Conservation (phyloP, 2,329 filamentous ascomycete genomes). For the Fusarium papillatum region DNA sequence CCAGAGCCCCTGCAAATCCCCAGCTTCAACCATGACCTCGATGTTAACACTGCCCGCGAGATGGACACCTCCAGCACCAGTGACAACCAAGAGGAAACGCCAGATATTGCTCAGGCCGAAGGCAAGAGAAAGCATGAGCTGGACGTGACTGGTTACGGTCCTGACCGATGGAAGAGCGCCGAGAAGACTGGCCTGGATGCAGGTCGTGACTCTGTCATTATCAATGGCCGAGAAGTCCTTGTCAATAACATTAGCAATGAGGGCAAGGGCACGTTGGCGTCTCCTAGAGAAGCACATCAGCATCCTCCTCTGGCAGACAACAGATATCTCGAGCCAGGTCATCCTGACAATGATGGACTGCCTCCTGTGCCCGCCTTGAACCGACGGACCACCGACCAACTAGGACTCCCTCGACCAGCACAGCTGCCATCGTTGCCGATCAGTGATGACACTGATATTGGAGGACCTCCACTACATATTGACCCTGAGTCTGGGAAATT, state of each 20-base stretch:
- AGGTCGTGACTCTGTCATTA: slow-evolving; percentile 79
- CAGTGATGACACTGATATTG: slow-evolving; percentile 85
- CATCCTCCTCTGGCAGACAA: slow-evolving; percentile 44
- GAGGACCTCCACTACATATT: slow-evolving; percentile 75
- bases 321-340: slow-evolving; percentile 48
- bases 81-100: slow-evolving; percentile 9
- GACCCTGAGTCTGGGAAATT: slow-evolving; percentile 65
- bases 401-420: slow-evolving; percentile 76
- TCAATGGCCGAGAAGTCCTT: slow-evolving; percentile 80
- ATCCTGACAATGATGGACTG: slow-evolving; percentile 60
- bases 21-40: slow-evolving; percentile 81
- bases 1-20: slow-evolving; percentile 41
- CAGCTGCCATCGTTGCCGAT: slow-evolving; percentile 79
- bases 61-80: slow-evolving; percentile 48
- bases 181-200: slow-evolving; percentile 70
- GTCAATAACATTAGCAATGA: slow-evolving; percentile 73
- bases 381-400: slow-evolving; percentile 73
- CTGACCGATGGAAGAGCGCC: slow-evolving; percentile 80
- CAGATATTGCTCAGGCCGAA: slow-evolving; percentile 58
- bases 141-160: slow-evolving; percentile 84
- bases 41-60: slow-evolving; percentile 61
- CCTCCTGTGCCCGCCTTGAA: slow-evolving; percentile 71
- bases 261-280: slow-evolving; percentile 70
- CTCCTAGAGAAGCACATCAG: slow-evolving; percentile 51
- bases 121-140: slow-evolving; percentile 74